Percentiles rank a stretch among this genome's conserved stretches.
Evolutionary conservation across 352 stramenopile species (phyloP).

Genomic region (Sclerospora graminicola): DNA sequence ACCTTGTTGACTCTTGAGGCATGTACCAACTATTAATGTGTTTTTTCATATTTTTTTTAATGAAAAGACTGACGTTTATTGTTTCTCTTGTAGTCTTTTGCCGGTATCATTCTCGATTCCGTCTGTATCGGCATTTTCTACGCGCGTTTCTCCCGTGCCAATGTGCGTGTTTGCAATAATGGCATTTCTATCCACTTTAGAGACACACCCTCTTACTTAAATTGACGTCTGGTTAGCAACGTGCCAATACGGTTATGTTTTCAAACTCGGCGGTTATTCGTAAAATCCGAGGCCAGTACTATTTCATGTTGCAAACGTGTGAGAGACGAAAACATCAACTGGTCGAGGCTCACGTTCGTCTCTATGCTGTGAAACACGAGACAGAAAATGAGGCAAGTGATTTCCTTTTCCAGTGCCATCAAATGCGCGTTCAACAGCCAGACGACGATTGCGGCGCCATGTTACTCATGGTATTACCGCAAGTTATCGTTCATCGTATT

Average conservation of each 20-base stretch:
- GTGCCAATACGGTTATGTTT: slow-evolving; percentile 83
- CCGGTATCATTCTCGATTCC: slow-evolving; percentile 78
- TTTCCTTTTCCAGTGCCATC: slow-evolving; percentile 65
- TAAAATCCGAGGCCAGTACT: slow-evolving; percentile 83
- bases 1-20: slow-evolving; percentile 71
- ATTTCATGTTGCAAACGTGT: slow-evolving; percentile 89
- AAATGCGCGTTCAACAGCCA: slow-evolving; percentile 85
- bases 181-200: too few species aligned
- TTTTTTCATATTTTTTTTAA: neutral
- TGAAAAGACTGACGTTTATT: slow-evolving; percentile 1
- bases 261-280: slow-evolving; percentile 79
- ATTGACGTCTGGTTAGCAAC: slow-evolving; percentile 65
- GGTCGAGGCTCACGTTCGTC: slow-evolving; percentile 70
- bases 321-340: slow-evolving; percentile 86
- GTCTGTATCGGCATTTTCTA: slow-evolving; percentile 86
- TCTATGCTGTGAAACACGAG: slow-evolving; percentile 77
- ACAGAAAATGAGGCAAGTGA: slow-evolving; percentile 35
- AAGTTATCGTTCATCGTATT: slow-evolving; percentile 78
- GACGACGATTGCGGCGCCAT: slow-evolving; percentile 74
- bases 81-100: slow-evolving; percentile 47
- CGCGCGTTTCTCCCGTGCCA: slow-evolving; percentile 67
- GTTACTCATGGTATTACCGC: slow-evolving; percentile 74
- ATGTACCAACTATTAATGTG: neutral
- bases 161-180: slow-evolving; percentile 47
- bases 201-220: too few species aligned